Base-by-base conservation (phyloP, 2,329 filamentous ascomycete genomes). In the Apiospora sp. region DNA sequence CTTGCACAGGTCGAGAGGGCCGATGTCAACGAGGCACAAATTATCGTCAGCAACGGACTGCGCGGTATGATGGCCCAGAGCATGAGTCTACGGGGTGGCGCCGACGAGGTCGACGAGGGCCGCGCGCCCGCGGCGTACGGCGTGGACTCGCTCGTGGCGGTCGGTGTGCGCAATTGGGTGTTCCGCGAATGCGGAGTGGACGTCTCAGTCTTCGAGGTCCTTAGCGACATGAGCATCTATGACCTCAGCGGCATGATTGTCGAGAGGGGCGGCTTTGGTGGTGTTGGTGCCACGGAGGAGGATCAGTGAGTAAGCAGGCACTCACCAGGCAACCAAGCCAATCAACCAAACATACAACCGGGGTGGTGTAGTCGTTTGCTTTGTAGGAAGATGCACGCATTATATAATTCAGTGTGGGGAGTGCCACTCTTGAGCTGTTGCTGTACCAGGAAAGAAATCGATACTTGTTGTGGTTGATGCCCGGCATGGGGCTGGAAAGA, bases 141-240 rank as follows among this genome's bases (percentile, higher is more conserved):
- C 0, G 84, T 89, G 8, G 87, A 89, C 78, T 88, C 86, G 0
- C 81, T 89, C 10, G 84, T 88, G 6, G 87, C 87, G 1, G 85
- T 89, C n/a, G 85, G 84, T 14, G 79, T 88, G 10, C 82, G 87
- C n/a, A 87, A 84, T 74, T 88, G 87, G 86, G 82, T 89, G 6
- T 79, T 83, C 1, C 80, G 82, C 68, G 84, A 85, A 74, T 85
- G 84, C 22, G 81, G 81, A 2, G 84, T 84, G 0, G 81, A 86
- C 69, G 76, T 88, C 3, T 84, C 85, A 0, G 82, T 87, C 2
- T 87, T 87, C 74, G 85, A 87, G 71, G 82, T 88, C 22, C 75
- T 87, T 71, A 83, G 84, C 67, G 83, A 85, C 71, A 80, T 75
- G 51, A 83, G 83, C n/a, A 80, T 87, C 34, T 73, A 74, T 0